Evolutionary conservation across 2,329 filamentous ascomycete genomes (phyloP).

Genomic region (Trichocomaceae sp.): DNA sequence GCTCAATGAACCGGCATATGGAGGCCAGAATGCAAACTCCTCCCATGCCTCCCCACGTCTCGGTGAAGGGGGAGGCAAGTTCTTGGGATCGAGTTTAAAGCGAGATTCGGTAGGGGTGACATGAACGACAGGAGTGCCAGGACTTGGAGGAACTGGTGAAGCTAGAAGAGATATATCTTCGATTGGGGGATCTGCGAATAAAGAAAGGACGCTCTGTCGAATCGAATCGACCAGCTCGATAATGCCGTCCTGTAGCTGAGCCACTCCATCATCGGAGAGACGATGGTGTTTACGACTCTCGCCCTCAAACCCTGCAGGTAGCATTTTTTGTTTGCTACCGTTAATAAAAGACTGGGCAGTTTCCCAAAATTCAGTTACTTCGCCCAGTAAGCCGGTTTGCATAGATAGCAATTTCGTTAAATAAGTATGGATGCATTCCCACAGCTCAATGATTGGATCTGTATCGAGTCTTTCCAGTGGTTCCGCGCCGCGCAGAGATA

Average conservation of each 20-base stretch:
- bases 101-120: constrained; percentile 60
- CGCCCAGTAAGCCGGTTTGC: constrained; percentile 72
- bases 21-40: constrained; percentile 92
- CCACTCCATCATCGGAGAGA: constrained; percentile 63
- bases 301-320: constrained; percentile 75
- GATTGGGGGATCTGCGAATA: constrained; percentile 81
- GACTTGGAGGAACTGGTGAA: constrained; percentile 65
- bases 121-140: constrained; percentile 55
- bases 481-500: constrained; percentile 62
- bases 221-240: constrained; percentile 78
- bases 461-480: constrained; percentile 65
- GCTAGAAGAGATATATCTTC: constrained; percentile 86
- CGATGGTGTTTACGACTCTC: constrained; percentile 76
- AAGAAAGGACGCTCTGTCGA: constrained; percentile 67
- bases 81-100: constrained; percentile 73
- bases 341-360: constrained; percentile 84
- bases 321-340: constrained; percentile 69
- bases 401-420: constrained; percentile 66
- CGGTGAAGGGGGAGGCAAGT: constrained; percentile 68
- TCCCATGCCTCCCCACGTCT: constrained; percentile 82
- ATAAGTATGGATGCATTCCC: constrained; percentile 79
- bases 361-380: constrained; percentile 91
- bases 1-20: constrained; percentile 82
- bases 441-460: constrained; percentile 75
- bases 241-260: constrained; percentile 67